Base-by-base conservation (phyloP, 108 stramenopile species). In the Epithemia pelagica region DNA sequence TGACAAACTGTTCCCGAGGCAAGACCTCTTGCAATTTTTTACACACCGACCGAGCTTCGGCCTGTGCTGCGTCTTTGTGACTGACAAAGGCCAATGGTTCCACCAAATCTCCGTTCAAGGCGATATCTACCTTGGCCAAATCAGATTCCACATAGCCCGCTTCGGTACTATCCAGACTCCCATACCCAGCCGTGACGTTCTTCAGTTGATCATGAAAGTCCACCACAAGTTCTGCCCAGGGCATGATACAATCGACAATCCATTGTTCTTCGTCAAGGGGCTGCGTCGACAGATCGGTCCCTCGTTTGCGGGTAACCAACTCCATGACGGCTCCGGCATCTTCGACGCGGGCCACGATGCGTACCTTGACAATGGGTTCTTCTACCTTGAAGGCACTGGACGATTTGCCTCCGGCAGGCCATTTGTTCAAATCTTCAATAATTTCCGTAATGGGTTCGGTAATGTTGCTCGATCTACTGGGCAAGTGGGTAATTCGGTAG, bases 1-100 rank as follows among this genome's bases (percentile, higher is more conserved):
- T 95, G 28, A 95, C 91, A 68, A 99, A 99, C 73, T 98, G 98
- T 66, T 99, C 97, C 7, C 99, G 80, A 30, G 96, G 95, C 37
- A 98, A 79, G 1, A 96, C 85, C 54, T 90, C 78, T 67, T 96
- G 83, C 2, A 99, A 87, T 66, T 95, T 94, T 60, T 94, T 79
- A 54, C 94, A 94, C 0, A 99, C 95, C 2, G 73, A 57, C 33
- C 96, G 65, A 19, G 88, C 89, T 73, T 96, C 81, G 0, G 62
- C 52, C 56, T 90, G 74, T 18, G 96, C 95, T 30, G 74, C 72
- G 59, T 88, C 84, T 0, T 78, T 70, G 76, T 97, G 95, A 59
- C 91, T 94, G 20, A 98, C 94, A 72, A 97, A 96, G 20, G 94
- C 76, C 32, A 99, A 73, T 28, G 97, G 94, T 30, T 95, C 89